Evolutionary conservation across 2,329 filamentous ascomycete genomes (phyloP), one percentile per base, ranked within the genome.

Genomic region (Aspergillus sojae): DNA sequence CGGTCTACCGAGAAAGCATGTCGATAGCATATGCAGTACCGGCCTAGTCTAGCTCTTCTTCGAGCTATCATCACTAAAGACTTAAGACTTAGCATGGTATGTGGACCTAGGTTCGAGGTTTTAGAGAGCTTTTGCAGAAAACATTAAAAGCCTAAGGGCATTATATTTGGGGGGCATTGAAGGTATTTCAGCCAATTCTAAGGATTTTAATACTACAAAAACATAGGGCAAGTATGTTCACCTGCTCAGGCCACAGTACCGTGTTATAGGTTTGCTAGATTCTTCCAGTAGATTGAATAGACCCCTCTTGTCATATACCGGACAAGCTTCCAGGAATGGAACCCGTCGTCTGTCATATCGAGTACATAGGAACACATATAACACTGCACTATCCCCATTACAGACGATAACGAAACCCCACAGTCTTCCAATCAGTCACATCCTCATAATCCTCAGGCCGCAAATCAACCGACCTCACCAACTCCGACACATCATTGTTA

Each of bases 401-500:
- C 12, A 66, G 28, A 32, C 86, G 81, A 73, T 89, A 89, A 48
- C 86, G 81, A 65, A 89, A 89, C 0, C 86, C 87, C 21, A 81
- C 72, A 1, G 81, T 86, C 43, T 87, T 81, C 83, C 85, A 87
- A 68, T 89, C 87, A 2, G 87, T 88, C 2, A 84, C 74, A 71
- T 89, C 86, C 23, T 87, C 84, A 62, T 86, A 84, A 62, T 84
- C 83, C 59, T 81, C 79, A 0, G 80, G 76, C 21, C 76, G 73
- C 26, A 84, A 69, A 56, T 79, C 76, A 0, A 80, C 72, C 34
- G 60, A 62, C 9, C 63, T 66, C 21, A 71, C 67, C 60, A 71
- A 62, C 12, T 68, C 68, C 74, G 74, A 71, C 14, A 77, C 69
- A 21, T 80, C 69, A 1, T 76, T 77, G 7, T 74, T 74, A 1